Evolutionary conservation across 768 basidiomycete species (phyloP).

Genomic region (Hericium coralloides): DNA sequence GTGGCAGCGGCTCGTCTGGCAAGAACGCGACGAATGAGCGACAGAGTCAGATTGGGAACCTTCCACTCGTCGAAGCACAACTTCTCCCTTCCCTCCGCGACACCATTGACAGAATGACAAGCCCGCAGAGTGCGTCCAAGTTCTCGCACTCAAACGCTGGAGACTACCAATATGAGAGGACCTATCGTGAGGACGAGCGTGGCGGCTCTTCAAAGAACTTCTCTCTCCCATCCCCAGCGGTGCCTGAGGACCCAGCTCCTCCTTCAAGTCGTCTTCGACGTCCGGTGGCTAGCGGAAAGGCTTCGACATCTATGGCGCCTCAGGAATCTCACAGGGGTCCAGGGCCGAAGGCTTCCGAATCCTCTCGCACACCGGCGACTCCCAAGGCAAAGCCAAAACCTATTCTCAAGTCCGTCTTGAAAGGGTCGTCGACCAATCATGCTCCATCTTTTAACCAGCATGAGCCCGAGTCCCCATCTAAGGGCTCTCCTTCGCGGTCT

Average conservation of each 20-base stretch:
- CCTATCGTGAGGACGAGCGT: too few relatives aligned
- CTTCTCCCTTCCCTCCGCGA: conserved; percentile 63
- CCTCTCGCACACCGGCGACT: conserved; percentile 9
- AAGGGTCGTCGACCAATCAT: conserved; percentile 1
- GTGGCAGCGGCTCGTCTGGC: conserved; percentile 1
- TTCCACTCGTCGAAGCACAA: conserved; percentile 55
- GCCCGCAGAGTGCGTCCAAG: conserved; percentile 8
- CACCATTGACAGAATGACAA: conserved; percentile 68
- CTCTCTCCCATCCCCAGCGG: not conserved
- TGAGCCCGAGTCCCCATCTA: conserved; percentile 7
- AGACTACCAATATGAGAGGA: not conserved
- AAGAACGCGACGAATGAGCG: conserved; percentile 16
- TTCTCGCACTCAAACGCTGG: not conserved
- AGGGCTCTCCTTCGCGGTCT: conserved; percentile 12
- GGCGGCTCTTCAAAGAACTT: not conserved
- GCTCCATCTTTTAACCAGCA: not conserved
- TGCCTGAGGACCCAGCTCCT: not conserved
- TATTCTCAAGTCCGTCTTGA: conserved; percentile 11
- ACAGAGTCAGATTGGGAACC: conserved; percentile 37
- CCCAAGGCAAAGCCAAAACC: conserved; percentile 3
- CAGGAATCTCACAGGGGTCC: not conserved
- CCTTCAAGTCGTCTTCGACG: conserved; percentile 5
- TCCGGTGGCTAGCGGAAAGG: not conserved
- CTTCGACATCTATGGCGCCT: not conserved
- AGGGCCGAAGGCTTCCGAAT: not conserved